A percentile compares a stretch with the other conserved stretches of the same genome.
Conservation (phyloP, 1,284 basidiomycete genomes). For the Phellopilus nigrolimitatus region DNA sequence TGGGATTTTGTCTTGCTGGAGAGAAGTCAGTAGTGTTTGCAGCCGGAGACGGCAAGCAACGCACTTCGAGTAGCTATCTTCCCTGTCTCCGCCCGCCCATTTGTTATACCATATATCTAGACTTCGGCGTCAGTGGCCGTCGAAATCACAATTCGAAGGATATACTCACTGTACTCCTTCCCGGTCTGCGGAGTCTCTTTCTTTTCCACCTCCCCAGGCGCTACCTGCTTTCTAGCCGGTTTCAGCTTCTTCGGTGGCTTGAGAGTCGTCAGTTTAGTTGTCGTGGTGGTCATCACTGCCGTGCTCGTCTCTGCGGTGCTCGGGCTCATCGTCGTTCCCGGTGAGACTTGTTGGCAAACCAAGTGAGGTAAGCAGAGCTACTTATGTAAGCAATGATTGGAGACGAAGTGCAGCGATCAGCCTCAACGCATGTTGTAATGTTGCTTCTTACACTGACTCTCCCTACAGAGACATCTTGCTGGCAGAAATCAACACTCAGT, state of each 20-base stretch:
- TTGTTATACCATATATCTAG: slow-evolving; percentile 99
- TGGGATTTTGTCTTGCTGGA: slow-evolving; percentile 87
- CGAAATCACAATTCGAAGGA: slow-evolving; percentile 13
- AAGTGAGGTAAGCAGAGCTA: no score
- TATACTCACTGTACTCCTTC: slow-evolving; percentile 84
- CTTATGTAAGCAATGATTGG: no score
- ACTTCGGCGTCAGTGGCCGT: slow-evolving; percentile 4
- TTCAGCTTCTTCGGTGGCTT: slow-evolving; percentile 49
- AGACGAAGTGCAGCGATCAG: no score
- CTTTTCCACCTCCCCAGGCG: slow-evolving; percentile 85
- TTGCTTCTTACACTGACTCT: no score
- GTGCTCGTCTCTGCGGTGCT: no score
- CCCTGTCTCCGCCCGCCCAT: slow-evolving; percentile 94
- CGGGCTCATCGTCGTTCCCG: no score
- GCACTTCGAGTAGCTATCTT: slow-evolving; percentile 89
- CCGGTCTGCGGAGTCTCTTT: slow-evolving; percentile 86
- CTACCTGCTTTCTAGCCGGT: slow-evolving; percentile 87
- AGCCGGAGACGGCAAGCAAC: slow-evolving; percentile 27
- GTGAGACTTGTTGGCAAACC: no score
- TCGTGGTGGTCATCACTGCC: neutral
- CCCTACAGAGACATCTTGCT: no score
- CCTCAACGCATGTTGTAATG: no score
- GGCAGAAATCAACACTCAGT: no score
- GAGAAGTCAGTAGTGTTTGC: slow-evolving; percentile 7
- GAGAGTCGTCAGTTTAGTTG: slow-evolving; percentile 9